phyloP scores from a whole-genome alignment of 768 basidiomycete genomes.

The Asterophora lycoperdoides region DNA sequence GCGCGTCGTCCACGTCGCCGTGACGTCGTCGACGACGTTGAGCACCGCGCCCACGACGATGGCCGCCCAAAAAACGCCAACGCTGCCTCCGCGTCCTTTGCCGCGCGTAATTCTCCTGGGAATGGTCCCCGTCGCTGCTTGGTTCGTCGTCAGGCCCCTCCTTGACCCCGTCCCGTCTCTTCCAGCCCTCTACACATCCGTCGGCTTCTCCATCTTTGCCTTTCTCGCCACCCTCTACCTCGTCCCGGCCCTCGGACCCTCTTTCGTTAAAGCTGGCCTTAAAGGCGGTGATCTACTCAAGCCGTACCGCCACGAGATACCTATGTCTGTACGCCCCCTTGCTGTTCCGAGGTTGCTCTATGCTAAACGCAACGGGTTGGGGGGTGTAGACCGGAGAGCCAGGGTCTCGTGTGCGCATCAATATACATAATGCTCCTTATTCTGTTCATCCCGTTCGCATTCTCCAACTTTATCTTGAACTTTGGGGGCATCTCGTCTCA shows the following conservation, averaged over 20 bases:
- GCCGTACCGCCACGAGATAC: slow-evolving; percentile 50
- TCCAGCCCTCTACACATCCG: slow-evolving; percentile 69
- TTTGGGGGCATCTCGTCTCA: slow-evolving; percentile 36
- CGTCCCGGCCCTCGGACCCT: slow-evolving; percentile 77
- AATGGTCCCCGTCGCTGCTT: slow-evolving; percentile 62
- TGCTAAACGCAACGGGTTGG: neutral
- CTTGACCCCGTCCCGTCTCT: slow-evolving; percentile 65
- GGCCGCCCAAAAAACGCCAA: slow-evolving; percentile 16
- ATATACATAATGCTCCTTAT: slow-evolving; percentile 85
- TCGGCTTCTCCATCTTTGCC: slow-evolving; percentile 83
- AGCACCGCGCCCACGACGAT: neutral
- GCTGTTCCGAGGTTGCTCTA: neutral
- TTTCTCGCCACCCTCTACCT: slow-evolving; percentile 72
- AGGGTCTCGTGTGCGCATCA: slow-evolving; percentile 85
- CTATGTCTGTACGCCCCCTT: slow-evolving; percentile 48
- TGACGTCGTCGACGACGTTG: too few species aligned
- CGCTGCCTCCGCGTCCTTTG: slow-evolving; percentile 44
- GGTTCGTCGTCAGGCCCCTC: slow-evolving; percentile 72
- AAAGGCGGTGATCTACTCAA: slow-evolving; percentile 89
- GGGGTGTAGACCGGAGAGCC: slow-evolving; percentile 80
- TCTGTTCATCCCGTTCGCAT: slow-evolving; percentile 94
- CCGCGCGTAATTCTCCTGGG: slow-evolving; percentile 49
- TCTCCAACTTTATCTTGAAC: slow-evolving; percentile 64
- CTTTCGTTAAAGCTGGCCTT: slow-evolving; percentile 77
- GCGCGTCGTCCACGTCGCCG: slow-evolving; percentile 8